Percentiles rank a stretch among this genome's conserved stretches.
These are phyloP conservation scores for Jatropha podagrica DNA, from an alignment of 441 rosid genomes.

Conservation along the genomic window DNA sequence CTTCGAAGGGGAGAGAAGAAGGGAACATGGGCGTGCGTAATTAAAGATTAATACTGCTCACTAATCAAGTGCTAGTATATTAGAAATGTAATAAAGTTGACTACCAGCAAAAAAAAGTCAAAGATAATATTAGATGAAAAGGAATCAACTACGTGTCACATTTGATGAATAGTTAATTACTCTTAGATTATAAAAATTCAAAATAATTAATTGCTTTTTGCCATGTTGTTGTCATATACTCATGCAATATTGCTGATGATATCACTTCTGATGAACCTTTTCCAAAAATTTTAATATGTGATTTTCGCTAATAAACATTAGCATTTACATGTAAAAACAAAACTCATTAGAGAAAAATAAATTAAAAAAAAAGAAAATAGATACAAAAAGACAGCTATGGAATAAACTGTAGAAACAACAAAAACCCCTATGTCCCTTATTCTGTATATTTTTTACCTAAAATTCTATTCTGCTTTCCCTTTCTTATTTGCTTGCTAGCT, in stretches of 20 bases:
- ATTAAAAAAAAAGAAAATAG: background rate
- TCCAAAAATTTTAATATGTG: background rate
- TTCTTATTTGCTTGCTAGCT: slow-evolving; percentile 28
- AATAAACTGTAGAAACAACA: slow-evolving; percentile 11
- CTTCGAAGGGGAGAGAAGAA: background rate
- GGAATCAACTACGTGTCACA: background rate
- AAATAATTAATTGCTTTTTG: background rate
- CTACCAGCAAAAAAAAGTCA: background rate
- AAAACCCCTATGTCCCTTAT: slow-evolving; percentile 7
- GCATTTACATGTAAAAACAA: slow-evolving; percentile 24
- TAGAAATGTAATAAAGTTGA: slow-evolving; percentile 2
- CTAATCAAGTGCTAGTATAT: background rate
- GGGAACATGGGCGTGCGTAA: background rate
- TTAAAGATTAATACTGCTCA: background rate
- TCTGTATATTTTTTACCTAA: background rate
- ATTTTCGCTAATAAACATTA: background rate
- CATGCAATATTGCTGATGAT: background rate
- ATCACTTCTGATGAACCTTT: background rate
- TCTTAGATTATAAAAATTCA: background rate
- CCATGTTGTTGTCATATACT: background rate
- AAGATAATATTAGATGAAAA: background rate
- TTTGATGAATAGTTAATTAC: background rate
- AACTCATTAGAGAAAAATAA: background rate
- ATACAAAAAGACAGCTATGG: too few relatives aligned
- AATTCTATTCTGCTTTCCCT: background rate